A percentile compares a stretch with the other conserved stretches of the same genome.
Evolutionary conservation across 495 filamentous ascomycete genomes (phyloP).

Genomic region (Neurospora discreta): DNA sequence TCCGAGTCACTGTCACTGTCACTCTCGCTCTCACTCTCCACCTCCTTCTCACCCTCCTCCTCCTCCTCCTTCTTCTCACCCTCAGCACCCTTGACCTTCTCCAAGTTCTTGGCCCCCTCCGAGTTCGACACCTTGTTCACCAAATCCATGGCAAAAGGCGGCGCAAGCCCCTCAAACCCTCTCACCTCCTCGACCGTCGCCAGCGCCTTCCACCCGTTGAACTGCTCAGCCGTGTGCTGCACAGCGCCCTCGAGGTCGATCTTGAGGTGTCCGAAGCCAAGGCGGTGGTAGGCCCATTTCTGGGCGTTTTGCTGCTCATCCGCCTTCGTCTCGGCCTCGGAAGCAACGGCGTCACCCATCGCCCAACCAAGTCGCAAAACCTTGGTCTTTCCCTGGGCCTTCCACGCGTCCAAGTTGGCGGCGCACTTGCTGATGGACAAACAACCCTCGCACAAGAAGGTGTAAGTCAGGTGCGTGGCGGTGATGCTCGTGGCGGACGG

Average conservation of each 20-base stretch:
- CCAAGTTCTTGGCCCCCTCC: too few relatives aligned
- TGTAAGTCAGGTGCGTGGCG: constrained; percentile 11
- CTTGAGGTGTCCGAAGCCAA: not conserved
- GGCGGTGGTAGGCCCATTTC: not conserved
- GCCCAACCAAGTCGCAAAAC: not conserved
- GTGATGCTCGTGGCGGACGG: constrained; percentile 4
- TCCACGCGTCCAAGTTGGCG: rapidly evolving
- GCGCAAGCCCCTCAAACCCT: not conserved
- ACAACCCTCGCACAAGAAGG: constrained; percentile 16
- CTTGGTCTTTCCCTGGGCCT: not conserved
- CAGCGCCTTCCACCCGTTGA: not conserved
- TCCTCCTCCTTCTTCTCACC: not conserved
- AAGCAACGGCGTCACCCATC: rapidly evolving
- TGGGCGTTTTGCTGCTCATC: not conserved
- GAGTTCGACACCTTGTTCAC: not conserved
- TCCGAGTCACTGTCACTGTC: not conserved
- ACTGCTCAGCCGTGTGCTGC: not conserved
- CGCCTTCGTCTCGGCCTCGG: not conserved
- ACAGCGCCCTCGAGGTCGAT: not conserved
- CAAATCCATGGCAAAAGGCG: not conserved
- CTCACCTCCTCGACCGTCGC: not conserved
- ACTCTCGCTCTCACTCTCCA: not conserved
- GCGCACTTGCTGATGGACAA: constrained; percentile 1
- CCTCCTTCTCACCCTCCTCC: not conserved
- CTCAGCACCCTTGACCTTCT: too few relatives aligned